phyloP scores from a whole-genome alignment of 352 stramenopile species.

The Globisporangium nunn region DNA sequence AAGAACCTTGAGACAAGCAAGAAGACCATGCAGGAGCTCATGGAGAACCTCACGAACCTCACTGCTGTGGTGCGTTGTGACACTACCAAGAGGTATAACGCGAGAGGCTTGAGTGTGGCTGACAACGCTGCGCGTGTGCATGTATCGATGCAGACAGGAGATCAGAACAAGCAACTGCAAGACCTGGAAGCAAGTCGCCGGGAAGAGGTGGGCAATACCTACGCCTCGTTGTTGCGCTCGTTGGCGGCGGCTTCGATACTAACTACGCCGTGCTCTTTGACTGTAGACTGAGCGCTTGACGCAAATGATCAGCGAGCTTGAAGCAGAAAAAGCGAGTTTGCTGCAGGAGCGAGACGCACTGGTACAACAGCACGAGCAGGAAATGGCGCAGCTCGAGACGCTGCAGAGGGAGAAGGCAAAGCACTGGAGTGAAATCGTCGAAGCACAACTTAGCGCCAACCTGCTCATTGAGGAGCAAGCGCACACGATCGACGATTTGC shows the following conservation, averaged over 20 bases:
- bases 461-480: slow-evolving; percentile 74
- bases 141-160: slow-evolving; percentile 27
- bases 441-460: slow-evolving; percentile 64
- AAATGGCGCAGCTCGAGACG: slow-evolving; percentile 40
- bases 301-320: slow-evolving; percentile 24
- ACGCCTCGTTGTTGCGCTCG: neutral
- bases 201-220: slow-evolving; percentile 28
- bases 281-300: slow-evolving; percentile 24
- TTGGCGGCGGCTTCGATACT: neutral
- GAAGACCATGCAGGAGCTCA: slow-evolving; percentile 55
- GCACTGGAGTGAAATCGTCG: slow-evolving; percentile 67
- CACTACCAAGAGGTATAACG: neutral
- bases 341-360: slow-evolving; percentile 33
- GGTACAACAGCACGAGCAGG: slow-evolving; percentile 31
- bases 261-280: neutral
- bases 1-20: slow-evolving; percentile 37
- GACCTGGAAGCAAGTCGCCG: slow-evolving; percentile 36
- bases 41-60: slow-evolving; percentile 61
- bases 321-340: slow-evolving; percentile 31
- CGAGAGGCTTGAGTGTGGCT: neutral
- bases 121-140: neutral
- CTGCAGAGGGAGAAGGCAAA: slow-evolving; percentile 56
- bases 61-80: slow-evolving; percentile 36
- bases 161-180: slow-evolving; percentile 62
- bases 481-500: slow-evolving; percentile 68